Conservation (phyloP, 345 rosid genomes). For the Bruguiera parviflora region DNA sequence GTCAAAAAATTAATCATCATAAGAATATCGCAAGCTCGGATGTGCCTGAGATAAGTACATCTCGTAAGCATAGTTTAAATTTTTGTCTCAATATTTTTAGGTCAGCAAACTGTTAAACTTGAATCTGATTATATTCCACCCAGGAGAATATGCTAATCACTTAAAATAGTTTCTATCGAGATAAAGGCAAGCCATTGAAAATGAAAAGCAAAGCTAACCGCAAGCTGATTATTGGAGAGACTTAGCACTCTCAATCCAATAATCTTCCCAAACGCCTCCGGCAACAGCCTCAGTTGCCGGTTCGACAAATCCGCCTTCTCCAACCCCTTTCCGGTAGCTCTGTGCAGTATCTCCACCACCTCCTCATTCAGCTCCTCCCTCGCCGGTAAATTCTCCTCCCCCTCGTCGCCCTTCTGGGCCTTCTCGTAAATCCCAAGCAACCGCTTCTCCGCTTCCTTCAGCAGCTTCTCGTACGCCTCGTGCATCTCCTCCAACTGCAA, state of each 20-base stretch:
- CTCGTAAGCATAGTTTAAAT: too few relatives aligned
- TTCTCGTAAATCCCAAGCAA: conserved; percentile 65
- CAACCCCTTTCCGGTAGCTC: conserved; percentile 48
- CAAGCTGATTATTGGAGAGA: conserved; percentile 67
- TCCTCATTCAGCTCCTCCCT: conserved; percentile 46
- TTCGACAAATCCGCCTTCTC: conserved; percentile 70
- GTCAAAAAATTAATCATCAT: too few relatives aligned
- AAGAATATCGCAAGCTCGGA: too few relatives aligned
- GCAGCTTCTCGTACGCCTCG: conserved; percentile 61
- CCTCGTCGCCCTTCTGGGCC: conserved; percentile 34
- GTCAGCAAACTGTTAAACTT: too few relatives aligned
- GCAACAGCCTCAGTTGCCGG: conserved; percentile 51
- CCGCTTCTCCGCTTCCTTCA: conserved; percentile 76
- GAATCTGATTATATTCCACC: neutral
- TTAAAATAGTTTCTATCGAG: neutral
- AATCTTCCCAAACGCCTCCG: conserved; percentile 83
- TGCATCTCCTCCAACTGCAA: conserved; percentile 81
- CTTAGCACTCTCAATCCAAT: conserved; percentile 55
- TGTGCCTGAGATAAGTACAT: too few relatives aligned
- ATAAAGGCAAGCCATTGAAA: too few relatives aligned
- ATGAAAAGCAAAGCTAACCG: conserved; percentile 37
- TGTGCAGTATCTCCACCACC: conserved; percentile 57
- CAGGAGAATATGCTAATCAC: neutral
- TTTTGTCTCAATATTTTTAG: too few relatives aligned
- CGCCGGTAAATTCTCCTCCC: conserved; percentile 12